phyloP scores from a whole-genome alignment of 768 basidiomycete genomes.

The Lentinula boryana region DNA sequence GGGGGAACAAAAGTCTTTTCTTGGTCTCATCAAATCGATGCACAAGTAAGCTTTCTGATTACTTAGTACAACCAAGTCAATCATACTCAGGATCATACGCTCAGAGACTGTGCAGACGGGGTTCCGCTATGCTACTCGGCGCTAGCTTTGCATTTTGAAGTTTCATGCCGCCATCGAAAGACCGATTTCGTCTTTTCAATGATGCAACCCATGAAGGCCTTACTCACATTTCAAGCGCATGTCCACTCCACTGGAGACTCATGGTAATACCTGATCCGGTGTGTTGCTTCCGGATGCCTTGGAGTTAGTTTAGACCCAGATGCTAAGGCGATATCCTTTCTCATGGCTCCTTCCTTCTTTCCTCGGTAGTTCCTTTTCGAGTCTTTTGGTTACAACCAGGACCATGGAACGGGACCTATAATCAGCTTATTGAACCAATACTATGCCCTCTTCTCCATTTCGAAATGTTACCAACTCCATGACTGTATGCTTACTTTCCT shows the following conservation, averaged over 20 bases:
- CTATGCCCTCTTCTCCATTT: too few species aligned
- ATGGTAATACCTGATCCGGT: neutral
- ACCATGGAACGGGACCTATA: slow-evolving; percentile 1
- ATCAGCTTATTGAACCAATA: neutral
- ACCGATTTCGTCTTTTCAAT: neutral
- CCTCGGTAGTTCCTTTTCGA: neutral
- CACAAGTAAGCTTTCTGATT: neutral
- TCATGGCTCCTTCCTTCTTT: neutral
- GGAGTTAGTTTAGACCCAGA: neutral
- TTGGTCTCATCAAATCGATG: neutral
- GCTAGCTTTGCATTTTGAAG: neutral
- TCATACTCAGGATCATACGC: neutral
- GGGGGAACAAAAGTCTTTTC: neutral
- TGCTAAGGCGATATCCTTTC: neutral
- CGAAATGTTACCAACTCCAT: neutral
- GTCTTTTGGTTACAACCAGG: neutral
- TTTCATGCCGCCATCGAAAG: neutral
- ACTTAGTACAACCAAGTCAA: neutral
- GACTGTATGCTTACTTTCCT: neutral
- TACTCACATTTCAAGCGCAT: neutral
- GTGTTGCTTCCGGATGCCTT: neutral
- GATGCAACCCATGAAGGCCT: neutral
- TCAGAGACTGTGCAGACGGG: neutral
- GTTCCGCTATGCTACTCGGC: neutral
- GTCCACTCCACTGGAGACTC: neutral